These are phyloP conservation scores for Trifolium pratense DNA, from an alignment of 306 rosid species.

Conservation along the genomic window DNA sequence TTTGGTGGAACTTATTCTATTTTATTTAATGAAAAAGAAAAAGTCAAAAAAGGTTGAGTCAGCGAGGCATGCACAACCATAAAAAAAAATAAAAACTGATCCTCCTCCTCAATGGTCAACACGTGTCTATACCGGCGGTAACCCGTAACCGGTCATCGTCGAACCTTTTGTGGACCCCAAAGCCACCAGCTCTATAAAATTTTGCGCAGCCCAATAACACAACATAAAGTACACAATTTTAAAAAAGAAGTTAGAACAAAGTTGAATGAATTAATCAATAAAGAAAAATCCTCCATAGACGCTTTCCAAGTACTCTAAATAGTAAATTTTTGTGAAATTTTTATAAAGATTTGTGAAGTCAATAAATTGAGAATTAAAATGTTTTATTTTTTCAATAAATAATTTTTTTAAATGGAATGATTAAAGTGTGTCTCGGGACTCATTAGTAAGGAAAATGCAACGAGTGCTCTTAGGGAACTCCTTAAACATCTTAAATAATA, in stretches of 20 bases:
- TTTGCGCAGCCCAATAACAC: conserved; percentile 37
- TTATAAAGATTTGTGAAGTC: too few species aligned
- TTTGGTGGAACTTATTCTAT: conserved; percentile 26
- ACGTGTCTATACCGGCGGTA: conserved; percentile 56
- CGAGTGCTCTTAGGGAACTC: too few species aligned
- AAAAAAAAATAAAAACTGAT: not conserved
- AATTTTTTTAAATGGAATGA: too few species aligned
- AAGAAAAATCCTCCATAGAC: too few species aligned
- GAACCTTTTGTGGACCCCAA: conserved; percentile 48
- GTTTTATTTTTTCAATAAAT: too few species aligned
- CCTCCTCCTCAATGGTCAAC: conserved; percentile 46
- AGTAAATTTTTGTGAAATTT: too few species aligned
- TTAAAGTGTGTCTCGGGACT: too few species aligned
- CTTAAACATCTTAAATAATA: too few species aligned
- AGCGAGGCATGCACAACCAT: conserved; percentile 31
- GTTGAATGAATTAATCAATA: not conserved
- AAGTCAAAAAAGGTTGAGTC: conserved; percentile 34
- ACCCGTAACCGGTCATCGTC: conserved; percentile 50
- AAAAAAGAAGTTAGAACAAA: not conserved
- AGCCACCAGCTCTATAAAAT: conserved; percentile 42
- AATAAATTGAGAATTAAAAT: too few species aligned
- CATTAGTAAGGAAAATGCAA: too few species aligned
- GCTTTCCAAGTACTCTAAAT: too few species aligned
- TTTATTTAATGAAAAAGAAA: not conserved
- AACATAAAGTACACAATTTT: not conserved